Evolutionary conservation across 495 filamentous ascomycete species (phyloP), one percentile per base, ranked within the genome.

Genomic region (Tuber borchii): DNA sequence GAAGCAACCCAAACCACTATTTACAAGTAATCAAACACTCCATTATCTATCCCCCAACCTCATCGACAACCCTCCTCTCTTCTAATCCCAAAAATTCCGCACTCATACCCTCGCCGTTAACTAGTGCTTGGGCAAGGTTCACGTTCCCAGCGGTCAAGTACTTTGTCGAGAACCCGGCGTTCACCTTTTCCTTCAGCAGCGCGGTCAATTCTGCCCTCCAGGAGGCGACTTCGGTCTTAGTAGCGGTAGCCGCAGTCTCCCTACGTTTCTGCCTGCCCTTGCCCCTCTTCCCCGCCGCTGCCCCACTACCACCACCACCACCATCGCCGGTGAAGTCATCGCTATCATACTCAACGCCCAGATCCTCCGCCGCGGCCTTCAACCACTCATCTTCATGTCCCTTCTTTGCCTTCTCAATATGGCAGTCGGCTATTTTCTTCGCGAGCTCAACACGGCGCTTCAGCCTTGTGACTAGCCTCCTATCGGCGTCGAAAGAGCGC

Each of bases 291-390:
- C 17, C 88, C 87, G 17, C 85, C 87, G 61, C 86, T 84, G 76
- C 56, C 31, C 56, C 56, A 31, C 51, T 10, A 26, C 48, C 46
- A 48, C 48, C 22, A 12, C 10, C 48, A n/a, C 48, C 48, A 8
- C 22, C 39, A 40, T 6, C 8, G 2, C 22, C 48, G 22, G 48
- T 26, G 51, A 61, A 61, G 22, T 91, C 90, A 71, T 97, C 94
- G 77, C 90, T 92, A 81, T 97, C 93, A 81, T 95, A 95, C 39
- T 97, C 95, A 9, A 98, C 92, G 2, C 95, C 95, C 5, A 99
- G 88, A 77, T 98, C 95, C 71, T 97, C 93, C 2, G 95, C 96
- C 0, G 94, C 95, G 19, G 87, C 87, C 46, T 88, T 88, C 73
- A 98, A 84, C 91, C 93, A 97, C 75, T 93, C 90, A 76, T 97